phyloP scores from a whole-genome alignment of 2,329 filamentous ascomycete genomes.

The Hymenotorrendiella dingleyae region DNA sequence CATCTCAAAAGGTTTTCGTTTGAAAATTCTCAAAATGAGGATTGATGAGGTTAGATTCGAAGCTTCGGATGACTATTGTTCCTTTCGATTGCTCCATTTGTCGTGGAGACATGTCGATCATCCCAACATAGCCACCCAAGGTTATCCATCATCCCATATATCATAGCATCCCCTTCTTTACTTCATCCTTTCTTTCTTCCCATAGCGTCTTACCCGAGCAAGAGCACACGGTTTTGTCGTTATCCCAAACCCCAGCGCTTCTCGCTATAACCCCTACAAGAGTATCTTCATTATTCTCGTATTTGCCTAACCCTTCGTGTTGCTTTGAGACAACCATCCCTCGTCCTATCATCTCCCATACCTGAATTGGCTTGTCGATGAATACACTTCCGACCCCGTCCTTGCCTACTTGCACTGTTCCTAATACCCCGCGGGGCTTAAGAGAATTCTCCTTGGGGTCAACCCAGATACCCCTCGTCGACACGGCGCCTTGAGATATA shows the following conservation, averaged over 20 bases:
- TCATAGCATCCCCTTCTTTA: slow-evolving; percentile 81
- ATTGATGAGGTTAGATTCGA: slow-evolving; percentile 12
- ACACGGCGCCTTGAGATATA: slow-evolving; percentile 75
- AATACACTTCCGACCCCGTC: slow-evolving; percentile 75
- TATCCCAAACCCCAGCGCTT: slow-evolving; percentile 97
- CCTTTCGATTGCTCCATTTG: slow-evolving; percentile 14
- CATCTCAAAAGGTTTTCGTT: slow-evolving; percentile 21
- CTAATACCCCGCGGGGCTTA: slow-evolving; percentile 58
- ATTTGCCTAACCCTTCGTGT: slow-evolving; percentile 51
- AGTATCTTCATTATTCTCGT: slow-evolving; percentile 74
- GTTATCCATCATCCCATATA: slow-evolving; percentile 12
- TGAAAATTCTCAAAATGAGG: slow-evolving; percentile 17
- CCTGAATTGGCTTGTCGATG: slow-evolving; percentile 72
- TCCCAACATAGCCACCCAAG: background rate
- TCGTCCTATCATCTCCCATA: slow-evolving; percentile 95
- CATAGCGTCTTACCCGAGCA: slow-evolving; percentile 97
- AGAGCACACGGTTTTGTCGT: slow-evolving; percentile 96
- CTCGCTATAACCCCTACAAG: slow-evolving; percentile 90
- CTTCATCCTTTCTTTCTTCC: slow-evolving; percentile 91
- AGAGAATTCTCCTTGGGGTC: slow-evolving; percentile 35
- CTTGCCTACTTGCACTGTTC: slow-evolving; percentile 67
- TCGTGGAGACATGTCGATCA: background rate
- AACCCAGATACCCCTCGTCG: slow-evolving; percentile 76
- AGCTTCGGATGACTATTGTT: slow-evolving; percentile 6
- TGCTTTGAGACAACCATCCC: slow-evolving; percentile 77